phyloP scores from a whole-genome alignment of 1,284 basidiomycete genomes.

The Papiliotrema nemorosa region DNA sequence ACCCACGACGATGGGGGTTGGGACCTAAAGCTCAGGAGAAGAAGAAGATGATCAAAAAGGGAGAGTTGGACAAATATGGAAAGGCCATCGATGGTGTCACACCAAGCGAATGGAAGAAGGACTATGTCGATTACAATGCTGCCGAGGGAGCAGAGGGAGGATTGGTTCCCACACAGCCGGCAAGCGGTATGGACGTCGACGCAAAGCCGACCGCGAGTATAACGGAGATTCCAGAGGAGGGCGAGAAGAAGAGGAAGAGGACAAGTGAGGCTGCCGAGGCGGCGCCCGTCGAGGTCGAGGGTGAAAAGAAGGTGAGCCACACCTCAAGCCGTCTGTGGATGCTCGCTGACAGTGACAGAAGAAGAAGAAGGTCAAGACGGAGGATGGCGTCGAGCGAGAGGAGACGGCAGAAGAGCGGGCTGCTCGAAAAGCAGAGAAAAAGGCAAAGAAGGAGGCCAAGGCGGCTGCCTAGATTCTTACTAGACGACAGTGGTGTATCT shows the following conservation, averaged over 20 bases:
- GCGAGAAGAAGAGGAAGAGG: conserved; percentile 50
- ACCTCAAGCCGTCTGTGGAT: not conserved
- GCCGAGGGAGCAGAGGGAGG: conserved; percentile 31
- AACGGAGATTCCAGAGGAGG: conserved; percentile 52
- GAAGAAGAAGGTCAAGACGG: conserved; percentile 57
- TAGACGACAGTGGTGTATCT: too few species aligned
- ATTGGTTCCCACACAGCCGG: conserved; percentile 40
- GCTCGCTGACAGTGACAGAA: conserved; percentile 57
- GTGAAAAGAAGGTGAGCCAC: conserved; percentile 42
- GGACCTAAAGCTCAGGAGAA: conserved; percentile 95
- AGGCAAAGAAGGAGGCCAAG: conserved; percentile 46
- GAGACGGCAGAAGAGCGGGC: conserved; percentile 48
- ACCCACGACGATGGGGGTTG: conserved; percentile 96
- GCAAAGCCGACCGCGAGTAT: conserved; percentile 54
- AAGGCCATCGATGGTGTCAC: conserved; percentile 88
- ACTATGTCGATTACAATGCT: conserved; percentile 85
- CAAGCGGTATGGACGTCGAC: conserved; percentile 30
- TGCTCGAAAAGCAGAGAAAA: conserved; percentile 44
- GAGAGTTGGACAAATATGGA: conserved; percentile 94
- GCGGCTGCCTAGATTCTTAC: conserved; percentile 18
- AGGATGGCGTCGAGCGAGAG: conserved; percentile 51
- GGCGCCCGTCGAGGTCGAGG: conserved; percentile 51
- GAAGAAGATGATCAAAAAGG: conserved; percentile 96
- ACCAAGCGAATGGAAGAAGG: conserved; percentile 83
- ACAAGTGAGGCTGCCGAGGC: conserved; percentile 51